These are phyloP conservation scores for Tetracladium maxilliforme DNA, from an alignment of 2,329 filamentous ascomycete species.

Conservation along the genomic window DNA sequence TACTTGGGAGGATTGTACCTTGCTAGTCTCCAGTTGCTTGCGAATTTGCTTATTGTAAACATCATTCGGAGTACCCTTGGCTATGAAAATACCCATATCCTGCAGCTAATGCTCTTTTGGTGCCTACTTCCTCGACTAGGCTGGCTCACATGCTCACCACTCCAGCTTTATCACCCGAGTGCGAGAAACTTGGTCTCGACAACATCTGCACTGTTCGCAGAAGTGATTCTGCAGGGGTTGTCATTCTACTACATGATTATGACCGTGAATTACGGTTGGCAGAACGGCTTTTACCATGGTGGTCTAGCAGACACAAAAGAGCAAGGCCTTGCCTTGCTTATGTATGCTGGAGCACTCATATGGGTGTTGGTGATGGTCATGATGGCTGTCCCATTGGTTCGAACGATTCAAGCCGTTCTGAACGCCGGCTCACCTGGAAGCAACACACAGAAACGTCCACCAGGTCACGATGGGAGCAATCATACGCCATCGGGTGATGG, in stretches of 20 bases:
- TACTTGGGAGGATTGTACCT: too few species aligned
- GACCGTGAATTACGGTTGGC: slow-evolving; percentile 12
- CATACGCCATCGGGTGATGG: too few species aligned
- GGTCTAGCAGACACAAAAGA: slow-evolving; percentile 6
- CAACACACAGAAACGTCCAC: too few species aligned
- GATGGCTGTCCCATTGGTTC: too few species aligned
- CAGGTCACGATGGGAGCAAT: too few species aligned
- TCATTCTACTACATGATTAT: slow-evolving; percentile 10
- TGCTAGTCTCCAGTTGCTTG: slow-evolving; percentile 9
- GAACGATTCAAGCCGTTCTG: too few species aligned
- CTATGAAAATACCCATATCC: slow-evolving; percentile 10
- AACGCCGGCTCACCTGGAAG: too few species aligned
- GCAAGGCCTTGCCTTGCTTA: slow-evolving; percentile 8
- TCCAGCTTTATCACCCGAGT: slow-evolving; percentile 8
- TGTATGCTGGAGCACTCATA: slow-evolving; percentile 14
- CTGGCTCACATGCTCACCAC: slow-evolving; percentile 11
- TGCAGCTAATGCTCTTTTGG: slow-evolving; percentile 14
- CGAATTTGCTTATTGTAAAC: slow-evolving; percentile 9
- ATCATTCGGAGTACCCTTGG: slow-evolving; percentile 10
- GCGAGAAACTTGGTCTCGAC: slow-evolving; percentile 5
- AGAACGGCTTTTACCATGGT: slow-evolving; percentile 13
- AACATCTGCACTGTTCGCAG: slow-evolving; percentile 9
- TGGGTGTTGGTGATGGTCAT: too few species aligned
- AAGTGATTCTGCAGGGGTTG: slow-evolving; percentile 12
- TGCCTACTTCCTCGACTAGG: slow-evolving; percentile 14